These are phyloP conservation scores for Aspergillus calidoustus DNA, from an alignment of 2,329 filamentous ascomycete genomes.

Conservation along the genomic window DNA sequence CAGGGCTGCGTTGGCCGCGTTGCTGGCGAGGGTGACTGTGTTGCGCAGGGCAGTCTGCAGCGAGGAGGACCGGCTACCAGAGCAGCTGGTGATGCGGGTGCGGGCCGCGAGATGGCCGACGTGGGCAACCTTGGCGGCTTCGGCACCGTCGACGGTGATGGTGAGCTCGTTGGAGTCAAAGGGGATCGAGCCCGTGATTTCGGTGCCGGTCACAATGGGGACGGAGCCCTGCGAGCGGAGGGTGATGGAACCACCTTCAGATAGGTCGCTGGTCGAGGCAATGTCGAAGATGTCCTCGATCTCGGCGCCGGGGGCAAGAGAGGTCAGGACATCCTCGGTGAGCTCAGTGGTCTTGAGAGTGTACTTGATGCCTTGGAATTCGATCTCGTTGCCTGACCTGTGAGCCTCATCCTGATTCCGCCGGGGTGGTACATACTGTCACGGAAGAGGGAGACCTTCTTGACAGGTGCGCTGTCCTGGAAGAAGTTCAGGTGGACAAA, in stretches of 20 bases:
- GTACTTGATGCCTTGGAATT: slow-evolving; percentile 39
- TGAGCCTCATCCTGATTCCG: background rate
- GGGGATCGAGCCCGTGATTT: slow-evolving; percentile 59
- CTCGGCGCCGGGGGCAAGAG: slow-evolving; percentile 34
- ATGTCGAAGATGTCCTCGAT: slow-evolving; percentile 41
- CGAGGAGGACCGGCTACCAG: slow-evolving; percentile 50
- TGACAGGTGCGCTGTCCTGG: slow-evolving; percentile 37
- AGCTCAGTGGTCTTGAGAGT: slow-evolving; percentile 34
- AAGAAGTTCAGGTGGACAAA: slow-evolving; percentile 45
- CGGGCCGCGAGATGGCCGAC: slow-evolving; percentile 54
- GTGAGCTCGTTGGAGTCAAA: slow-evolving; percentile 65
- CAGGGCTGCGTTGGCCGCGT: slow-evolving; percentile 58
- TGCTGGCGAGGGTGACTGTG: slow-evolving; percentile 49
- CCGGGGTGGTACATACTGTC: slow-evolving; percentile 28
- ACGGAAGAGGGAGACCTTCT: slow-evolving; percentile 41
- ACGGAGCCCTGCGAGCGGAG: slow-evolving; percentile 62
- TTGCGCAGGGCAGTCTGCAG: slow-evolving; percentile 59
- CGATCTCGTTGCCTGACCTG: slow-evolving; percentile 31
- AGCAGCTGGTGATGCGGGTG: slow-evolving; percentile 59
- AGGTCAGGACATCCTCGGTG: slow-evolving; percentile 34
- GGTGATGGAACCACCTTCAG: slow-evolving; percentile 58
- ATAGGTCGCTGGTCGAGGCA: slow-evolving; percentile 46
- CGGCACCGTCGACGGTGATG: slow-evolving; percentile 60
- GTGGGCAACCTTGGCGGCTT: slow-evolving; percentile 57
- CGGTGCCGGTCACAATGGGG: slow-evolving; percentile 57